Evolutionary conservation across 1,284 basidiomycete species (phyloP), one percentile per base, ranked within the genome.

Genomic region (Chalciporus sp.): DNA sequence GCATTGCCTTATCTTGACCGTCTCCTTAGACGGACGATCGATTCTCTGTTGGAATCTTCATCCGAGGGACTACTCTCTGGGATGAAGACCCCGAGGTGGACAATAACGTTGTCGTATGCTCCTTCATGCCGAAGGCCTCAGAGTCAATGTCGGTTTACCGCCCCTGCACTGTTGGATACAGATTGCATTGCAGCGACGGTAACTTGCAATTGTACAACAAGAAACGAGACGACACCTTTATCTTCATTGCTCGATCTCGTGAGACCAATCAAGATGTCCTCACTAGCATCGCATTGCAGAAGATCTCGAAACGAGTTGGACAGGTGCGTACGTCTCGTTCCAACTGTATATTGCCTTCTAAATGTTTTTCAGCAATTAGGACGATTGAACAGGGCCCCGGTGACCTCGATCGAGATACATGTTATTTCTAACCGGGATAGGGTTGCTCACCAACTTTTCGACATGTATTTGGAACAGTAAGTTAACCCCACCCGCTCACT

Each of bases 371-470:
- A 87, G 84, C 84, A 85, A 81, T 65, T 83, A 16, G 85, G 85
- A 3, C 69, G 81, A 42, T 61, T 86, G 26, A 74, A 80, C 49
- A 74, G 78, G 40, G 71, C 77, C 0, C 77, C 82, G 0, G 76
- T 85, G 0, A 68, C 71, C 7, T 74, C 73, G 5, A 75, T 86
- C 23, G 85, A 87, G 59, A 76, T 86, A 7, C 85, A 86, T 61
- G 85, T 87, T 2, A 79, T 86, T 16, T 86, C 85, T 0, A 86
- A 86, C 62, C 73, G 84, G 20, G 85, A 86, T 62, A 76, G 81
- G 10, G 72, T 85, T 6, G 81, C 83, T 0, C 83, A 85, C 61
- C 83, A 85, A 63, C 61, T 83, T 0, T 86, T 87, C 59, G 85
- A 87, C 61, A 63, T 86, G 37, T 82, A 83, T 68, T 84, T 84